Evolutionary conservation across 2,329 filamentous ascomycete species (phyloP).

Genomic region (Botrytis cinerea): DNA sequence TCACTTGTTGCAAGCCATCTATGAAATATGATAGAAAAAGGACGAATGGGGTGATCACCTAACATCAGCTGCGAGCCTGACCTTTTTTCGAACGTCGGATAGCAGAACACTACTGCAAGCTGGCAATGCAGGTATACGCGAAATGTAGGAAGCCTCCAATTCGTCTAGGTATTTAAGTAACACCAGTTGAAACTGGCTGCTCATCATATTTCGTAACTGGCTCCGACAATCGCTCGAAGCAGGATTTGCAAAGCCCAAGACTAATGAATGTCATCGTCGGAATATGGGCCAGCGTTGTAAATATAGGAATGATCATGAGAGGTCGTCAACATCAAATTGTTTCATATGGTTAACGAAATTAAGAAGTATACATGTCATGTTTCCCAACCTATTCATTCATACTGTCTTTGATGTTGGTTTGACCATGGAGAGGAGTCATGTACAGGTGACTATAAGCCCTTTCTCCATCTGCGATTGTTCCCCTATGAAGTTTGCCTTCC

Average conservation of each 20-base stretch:
- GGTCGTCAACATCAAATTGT: background rate
- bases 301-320: background rate
- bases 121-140: constrained; percentile 25
- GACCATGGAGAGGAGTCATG: background rate
- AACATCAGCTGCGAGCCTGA: constrained; percentile 22
- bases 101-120: constrained; percentile 24
- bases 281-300: background rate
- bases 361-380: background rate
- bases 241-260: background rate
- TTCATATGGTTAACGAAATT: background rate
- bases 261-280: background rate
- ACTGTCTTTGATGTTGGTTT: background rate
- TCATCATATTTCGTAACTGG: constrained; percentile 16
- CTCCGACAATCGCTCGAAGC: background rate
- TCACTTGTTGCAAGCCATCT: constrained; percentile 14
- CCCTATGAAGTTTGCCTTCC: too few species aligned
- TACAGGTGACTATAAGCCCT: background rate
- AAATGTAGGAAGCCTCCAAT: constrained; percentile 23
- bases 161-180: constrained; percentile 19
- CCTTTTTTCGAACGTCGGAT: constrained; percentile 18
- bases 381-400: background rate
- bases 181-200: background rate
- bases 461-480: background rate
- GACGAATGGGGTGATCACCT: constrained; percentile 22
- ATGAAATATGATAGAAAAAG: constrained; percentile 20